Base-by-base conservation (phyloP, 768 basidiomycete genomes). In the Panus rudis region DNA sequence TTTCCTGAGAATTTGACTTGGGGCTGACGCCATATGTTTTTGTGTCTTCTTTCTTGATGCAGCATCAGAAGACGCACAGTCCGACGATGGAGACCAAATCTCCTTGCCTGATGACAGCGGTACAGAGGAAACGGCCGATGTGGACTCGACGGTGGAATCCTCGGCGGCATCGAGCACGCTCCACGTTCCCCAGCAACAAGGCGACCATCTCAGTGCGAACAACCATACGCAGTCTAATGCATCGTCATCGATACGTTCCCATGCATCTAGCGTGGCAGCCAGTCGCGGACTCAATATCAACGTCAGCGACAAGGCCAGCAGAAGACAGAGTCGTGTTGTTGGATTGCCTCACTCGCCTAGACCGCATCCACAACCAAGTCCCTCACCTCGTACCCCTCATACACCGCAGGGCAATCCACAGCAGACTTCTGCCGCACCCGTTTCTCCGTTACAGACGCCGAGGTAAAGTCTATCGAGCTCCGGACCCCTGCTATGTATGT, bases 41-140 rank as follows among this genome's bases (percentile, higher is more conserved):
- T 45, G 40, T 34, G 67, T 37, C 52, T 72, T 45, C 59, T 41
- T 34, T 14, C 39, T 19, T 40, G 42, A 47, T 52, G 41, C 47
- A 55, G 59, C 56, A 17, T 47, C 73, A 35, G 80, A 84, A 42
- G 87, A 86, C 48, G 67, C 63, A 3, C 78, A 72, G 39, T 85
- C 81, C 4, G 75, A 77, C 39, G 86, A 86, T 39, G 77, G 74
- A 27, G 89, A 89, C 39, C 78, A 79, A 42, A 60, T 72, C 43
- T 84, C 81, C 3, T 56, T 77, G 19, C 74, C 78, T 31, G 84
- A 85, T 39, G 86, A 84, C 46, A 88, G 84, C 53, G 84, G 80
- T 22, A 75, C 81, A 27, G 87, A 89, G 52, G 54, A 50, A 21
- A 53, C 57, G 16, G 49, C 54, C 40, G 62, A 62, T 45, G 45